Evolutionary conservation across 2,329 filamentous ascomycete species (phyloP).

Genomic region (Epicoccum sorghinum): DNA sequence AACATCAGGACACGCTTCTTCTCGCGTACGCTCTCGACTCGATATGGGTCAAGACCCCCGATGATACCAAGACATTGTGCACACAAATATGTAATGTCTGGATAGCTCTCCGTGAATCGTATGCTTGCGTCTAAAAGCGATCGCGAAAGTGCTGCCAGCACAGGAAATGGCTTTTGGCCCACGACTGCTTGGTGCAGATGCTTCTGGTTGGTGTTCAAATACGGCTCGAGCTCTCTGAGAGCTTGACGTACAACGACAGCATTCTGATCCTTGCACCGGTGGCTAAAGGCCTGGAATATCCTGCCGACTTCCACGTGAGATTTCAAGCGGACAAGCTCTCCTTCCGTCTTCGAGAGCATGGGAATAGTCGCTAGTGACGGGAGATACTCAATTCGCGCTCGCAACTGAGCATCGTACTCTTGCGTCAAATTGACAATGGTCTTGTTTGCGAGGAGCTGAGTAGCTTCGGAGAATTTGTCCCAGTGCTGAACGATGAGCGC

Average conservation of each 20-base stretch:
- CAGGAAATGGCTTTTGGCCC: constrained; percentile 80
- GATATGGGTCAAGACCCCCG: constrained; percentile 89
- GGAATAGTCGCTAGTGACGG: constrained; percentile 78
- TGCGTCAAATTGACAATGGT: constrained; percentile 70
- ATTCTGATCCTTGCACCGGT: constrained; percentile 81
- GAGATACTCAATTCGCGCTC: constrained; percentile 72
- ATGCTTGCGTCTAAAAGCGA: constrained; percentile 84
- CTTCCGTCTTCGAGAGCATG: constrained; percentile 71
- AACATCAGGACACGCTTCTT: constrained; percentile 84
- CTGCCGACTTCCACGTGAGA: constrained; percentile 68
- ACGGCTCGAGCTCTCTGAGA: constrained; percentile 75
- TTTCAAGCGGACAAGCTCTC: constrained; percentile 69
- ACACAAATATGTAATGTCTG: constrained; percentile 73
- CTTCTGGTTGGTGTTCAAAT: constrained; percentile 74
- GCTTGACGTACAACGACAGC: constrained; percentile 83
- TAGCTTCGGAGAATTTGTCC: constrained; percentile 66
- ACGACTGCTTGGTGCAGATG: constrained; percentile 80
- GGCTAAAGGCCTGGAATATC: constrained; percentile 72
- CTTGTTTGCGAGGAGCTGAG: constrained; percentile 64
- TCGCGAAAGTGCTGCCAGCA: constrained; percentile 73
- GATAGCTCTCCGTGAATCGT: constrained; percentile 73
- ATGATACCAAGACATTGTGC: constrained; percentile 85
- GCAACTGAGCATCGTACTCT: constrained; percentile 66
- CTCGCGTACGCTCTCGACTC: constrained; percentile 78
- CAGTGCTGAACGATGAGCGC: constrained; percentile 86